These are phyloP conservation scores for Leptoxyphium fumago DNA, from an alignment of 2,329 filamentous ascomycete species.

Conservation along the genomic window DNA sequence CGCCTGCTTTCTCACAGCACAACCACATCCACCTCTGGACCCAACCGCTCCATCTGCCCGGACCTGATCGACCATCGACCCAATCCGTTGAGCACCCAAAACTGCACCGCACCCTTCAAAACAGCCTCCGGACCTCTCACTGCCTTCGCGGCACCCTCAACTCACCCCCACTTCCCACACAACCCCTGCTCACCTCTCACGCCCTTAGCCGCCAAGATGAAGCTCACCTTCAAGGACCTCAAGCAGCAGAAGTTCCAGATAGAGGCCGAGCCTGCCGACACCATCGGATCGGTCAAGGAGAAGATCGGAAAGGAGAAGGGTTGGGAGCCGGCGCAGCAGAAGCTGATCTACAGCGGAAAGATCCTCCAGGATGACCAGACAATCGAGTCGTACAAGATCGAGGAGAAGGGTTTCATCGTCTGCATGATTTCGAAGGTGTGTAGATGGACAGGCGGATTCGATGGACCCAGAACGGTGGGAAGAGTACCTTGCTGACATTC, in stretches of 20 bases:
- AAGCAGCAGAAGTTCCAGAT: slow-evolving; percentile 98
- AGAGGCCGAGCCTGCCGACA: slow-evolving; percentile 84
- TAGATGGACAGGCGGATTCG: neutral
- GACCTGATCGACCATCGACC: too few relatives aligned
- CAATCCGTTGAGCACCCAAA: too few relatives aligned
- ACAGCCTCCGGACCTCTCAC: too few relatives aligned
- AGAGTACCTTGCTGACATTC: slow-evolving; percentile 2
- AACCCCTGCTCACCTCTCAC: neutral
- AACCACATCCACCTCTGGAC: too few relatives aligned
- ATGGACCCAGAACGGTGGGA: neutral
- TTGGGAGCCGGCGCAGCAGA: slow-evolving; percentile 80
- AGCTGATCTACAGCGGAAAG: slow-evolving; percentile 98
- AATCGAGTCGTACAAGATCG: slow-evolving; percentile 91
- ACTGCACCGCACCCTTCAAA: too few relatives aligned
- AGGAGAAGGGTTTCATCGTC: slow-evolving; percentile 98
- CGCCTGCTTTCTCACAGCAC: too few relatives aligned
- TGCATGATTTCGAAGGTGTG: slow-evolving; percentile 92
- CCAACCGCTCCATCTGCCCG: too few relatives aligned
- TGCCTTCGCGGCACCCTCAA: too few relatives aligned
- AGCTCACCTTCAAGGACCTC: slow-evolving; percentile 72
- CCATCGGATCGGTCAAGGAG: slow-evolving; percentile 78
- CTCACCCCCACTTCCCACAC: too few relatives aligned
- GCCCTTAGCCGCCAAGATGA: slow-evolving; percentile 31
- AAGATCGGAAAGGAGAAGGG: slow-evolving; percentile 87
- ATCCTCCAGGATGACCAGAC: slow-evolving; percentile 97